A percentile compares a stretch with the other conserved stretches of the same genome.
Evolutionary conservation across 345 rosid species (phyloP).

Genomic region (Erodium maritimum): DNA sequence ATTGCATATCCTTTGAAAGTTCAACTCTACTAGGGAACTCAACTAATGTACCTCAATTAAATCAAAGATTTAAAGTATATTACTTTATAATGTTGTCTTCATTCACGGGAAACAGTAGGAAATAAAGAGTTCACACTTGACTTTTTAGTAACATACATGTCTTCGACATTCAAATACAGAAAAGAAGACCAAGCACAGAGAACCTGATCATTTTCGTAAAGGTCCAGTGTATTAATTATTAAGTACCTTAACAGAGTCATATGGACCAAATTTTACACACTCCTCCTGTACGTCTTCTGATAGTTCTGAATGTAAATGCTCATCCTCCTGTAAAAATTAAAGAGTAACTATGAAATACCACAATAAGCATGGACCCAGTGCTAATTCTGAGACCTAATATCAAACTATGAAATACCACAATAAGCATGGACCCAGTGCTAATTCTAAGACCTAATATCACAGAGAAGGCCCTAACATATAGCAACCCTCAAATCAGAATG

Average conservation of each 20-base stretch:
- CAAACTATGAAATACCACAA: not conserved
- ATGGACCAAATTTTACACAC: conserved; percentile 70
- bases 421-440: not conserved
- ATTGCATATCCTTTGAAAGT: not conserved
- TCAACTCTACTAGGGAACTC: not conserved
- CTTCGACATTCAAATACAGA: not conserved
- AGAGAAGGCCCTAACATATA: not conserved
- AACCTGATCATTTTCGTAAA: too few relatives aligned
- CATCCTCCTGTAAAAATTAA: conserved; percentile 51
- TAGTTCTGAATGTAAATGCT: conserved; percentile 52
- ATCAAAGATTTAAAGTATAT: too few relatives aligned
- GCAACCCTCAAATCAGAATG: not conserved
- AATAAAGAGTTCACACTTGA: not conserved
- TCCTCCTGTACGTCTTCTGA: conserved; percentile 81
- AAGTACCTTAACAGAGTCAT: conserved; percentile 71
- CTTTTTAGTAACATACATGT: too few relatives aligned
- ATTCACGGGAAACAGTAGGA: not conserved
- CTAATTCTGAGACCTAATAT: not conserved
- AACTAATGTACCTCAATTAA: too few relatives aligned
- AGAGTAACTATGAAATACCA: not conserved
- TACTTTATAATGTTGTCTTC: not conserved
- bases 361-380: not conserved
- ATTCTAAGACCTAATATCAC: not conserved
- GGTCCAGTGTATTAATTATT: too few relatives aligned
- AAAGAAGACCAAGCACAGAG: not conserved